Evolutionary conservation across 768 basidiomycete genomes (phyloP), one percentile per base, ranked within the genome.

Genomic region (Harrya chromipes): DNA sequence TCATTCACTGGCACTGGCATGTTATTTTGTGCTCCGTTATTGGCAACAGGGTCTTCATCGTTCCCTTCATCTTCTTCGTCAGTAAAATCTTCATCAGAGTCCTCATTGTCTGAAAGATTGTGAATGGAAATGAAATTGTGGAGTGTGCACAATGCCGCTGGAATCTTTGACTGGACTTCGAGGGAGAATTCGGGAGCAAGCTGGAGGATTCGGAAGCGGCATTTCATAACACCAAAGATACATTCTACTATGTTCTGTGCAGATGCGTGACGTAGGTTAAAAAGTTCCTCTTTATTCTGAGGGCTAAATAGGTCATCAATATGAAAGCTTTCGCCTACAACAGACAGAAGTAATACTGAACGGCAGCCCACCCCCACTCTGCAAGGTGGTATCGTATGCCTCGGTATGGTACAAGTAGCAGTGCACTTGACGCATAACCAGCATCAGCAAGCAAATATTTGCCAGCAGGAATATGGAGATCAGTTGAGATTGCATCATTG

Each of bases 341-440:
- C n/a, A n/a, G n/a, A n/a, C 6, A 23, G 23, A n/a, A 23, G 23
- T 23, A 23, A 23, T 43, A 44, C 48, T 31, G 13, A 16, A 34
- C 4, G 9, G 12, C 8, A 12, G 50, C 29, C 0, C 11, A 21
- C 2, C 19, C 48, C 69, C 71, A 74, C 46, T 74, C 68, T 10
- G 55, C 55, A 35, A 73, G 59, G 43, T 75, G 70, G 57, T 76
- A 75, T 6, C 21, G 2, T 1, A 47, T 20, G 2, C 33, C n/a
- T 0, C 13, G 16, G 9, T 47, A 47, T 13, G 31, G 46, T 0
- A 47, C 23, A 11, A 47, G 38, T 3, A 47, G 12, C 17, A 40
- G 29, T 2, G 11, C 13, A 5, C 29, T 16, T 0, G 7, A 6
- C 1, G 7, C 27, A 20, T 41, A 48, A 13, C 47, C 47, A 6